Evolutionary conservation across 2,329 filamentous ascomycete genomes (phyloP), one percentile per base, ranked within the genome.

Genomic region (Aspergillus alliaceus): DNA sequence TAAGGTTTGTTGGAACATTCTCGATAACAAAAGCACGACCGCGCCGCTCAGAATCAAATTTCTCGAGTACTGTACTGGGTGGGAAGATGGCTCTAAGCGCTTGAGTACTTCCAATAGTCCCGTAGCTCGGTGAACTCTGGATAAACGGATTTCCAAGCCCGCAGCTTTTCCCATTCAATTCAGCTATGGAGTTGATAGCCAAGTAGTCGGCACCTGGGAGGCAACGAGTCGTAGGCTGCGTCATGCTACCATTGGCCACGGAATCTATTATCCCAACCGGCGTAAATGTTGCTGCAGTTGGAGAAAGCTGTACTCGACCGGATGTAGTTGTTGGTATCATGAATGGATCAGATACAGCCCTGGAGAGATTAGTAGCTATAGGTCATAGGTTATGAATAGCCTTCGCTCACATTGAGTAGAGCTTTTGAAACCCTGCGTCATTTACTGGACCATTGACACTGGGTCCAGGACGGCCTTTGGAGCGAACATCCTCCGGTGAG

Each of bases 271-370:
- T 61, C 15, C 67, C 66, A 51, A 79, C 73, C 6, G 87, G 87
- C 15, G 80, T 83, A 63, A 90, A 90, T 1, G 80, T 69, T 1
- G 82, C 84, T 1, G 87, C 86, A 6, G 83, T 87, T 1, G 88
- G 85, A 4, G 87, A 90, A 22, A 90, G 74, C 61, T 84, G 66
- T 18, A 56, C 54, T 35, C 62, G 61, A 22, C 44, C 60, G 51
- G 63, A 56, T 24, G 59, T 42, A 37, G 56, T 57, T 25, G 61
- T 46, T 37, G 66, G 59, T 32, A 63, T 59, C 51, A 64, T 56
- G 59, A 74, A 74, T 14, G 70, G 70, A 58, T 74, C 69, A 39
- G 66, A 56, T n/a, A 60, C 60, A 39, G 60, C 40, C 32, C 68
- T 69, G 27, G 11, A 8, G 15, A 42, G 27, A 47, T 60, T 35